A percentile compares a stretch with the other conserved stretches of the same genome.
Evolutionary conservation across 106 monocot genomes (phyloP).

Genomic region (Acorus gramineus): DNA sequence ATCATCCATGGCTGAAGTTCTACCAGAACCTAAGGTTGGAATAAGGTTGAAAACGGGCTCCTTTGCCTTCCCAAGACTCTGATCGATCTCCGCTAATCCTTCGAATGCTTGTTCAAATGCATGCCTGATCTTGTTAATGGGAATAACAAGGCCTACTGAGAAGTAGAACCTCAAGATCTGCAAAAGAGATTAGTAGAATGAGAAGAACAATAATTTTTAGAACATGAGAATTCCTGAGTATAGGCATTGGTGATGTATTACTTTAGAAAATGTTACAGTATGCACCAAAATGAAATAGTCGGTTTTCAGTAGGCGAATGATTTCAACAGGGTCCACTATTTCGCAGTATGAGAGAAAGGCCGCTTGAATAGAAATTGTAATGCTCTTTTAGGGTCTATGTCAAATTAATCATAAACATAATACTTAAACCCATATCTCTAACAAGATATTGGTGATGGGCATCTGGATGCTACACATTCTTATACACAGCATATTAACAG

Average conservation of each 20-base stretch:
- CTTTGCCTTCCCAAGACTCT: background rate
- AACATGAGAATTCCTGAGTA: background rate
- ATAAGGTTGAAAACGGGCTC: conserved; percentile 47
- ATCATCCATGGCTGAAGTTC: conserved; percentile 48
- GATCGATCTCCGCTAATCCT: conserved; percentile 28
- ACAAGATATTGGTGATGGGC: no score
- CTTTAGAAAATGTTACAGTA: background rate
- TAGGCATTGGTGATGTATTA: background rate
- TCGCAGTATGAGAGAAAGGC: no score
- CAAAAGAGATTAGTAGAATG: conserved; percentile 2
- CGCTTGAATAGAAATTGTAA: no score
- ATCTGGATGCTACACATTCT: no score
- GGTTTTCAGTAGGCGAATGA: no score
- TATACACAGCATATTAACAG: no score
- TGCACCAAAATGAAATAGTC: no score
- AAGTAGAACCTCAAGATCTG: conserved; percentile 80
- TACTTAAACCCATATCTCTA: no score
- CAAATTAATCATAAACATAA: no score
- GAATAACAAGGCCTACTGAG: conserved; percentile 5
- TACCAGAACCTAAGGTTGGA: conserved; percentile 60
- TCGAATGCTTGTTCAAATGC: conserved; percentile 32
- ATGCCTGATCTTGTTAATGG: conserved; percentile 19
- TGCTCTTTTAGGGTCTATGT: no score
- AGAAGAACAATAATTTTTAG: background rate
- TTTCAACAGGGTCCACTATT: no score